Percentiles rank a stretch among this genome's conserved stretches.
These are phyloP conservation scores for Allium fistulosum DNA, from an alignment of 106 monocot genomes.

Conservation along the genomic window DNA sequence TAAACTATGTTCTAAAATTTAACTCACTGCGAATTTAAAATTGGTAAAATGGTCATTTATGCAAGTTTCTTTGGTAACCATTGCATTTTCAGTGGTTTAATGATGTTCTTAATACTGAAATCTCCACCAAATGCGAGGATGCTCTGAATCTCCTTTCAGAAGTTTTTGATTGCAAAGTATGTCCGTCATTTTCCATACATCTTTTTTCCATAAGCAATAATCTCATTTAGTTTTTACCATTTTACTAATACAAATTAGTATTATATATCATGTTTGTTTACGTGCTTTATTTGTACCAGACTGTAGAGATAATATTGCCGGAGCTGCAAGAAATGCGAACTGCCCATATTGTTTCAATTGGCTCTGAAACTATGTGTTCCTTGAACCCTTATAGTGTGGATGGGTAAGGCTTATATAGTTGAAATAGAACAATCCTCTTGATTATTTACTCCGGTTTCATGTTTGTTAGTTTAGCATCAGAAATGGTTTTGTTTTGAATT, in stretches of 20 bases:
- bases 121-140: conserved; percentile 72
- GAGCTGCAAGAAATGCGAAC: conserved; percentile 76
- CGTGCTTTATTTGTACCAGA: conserved; percentile 32
- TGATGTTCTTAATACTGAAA: conserved; percentile 73
- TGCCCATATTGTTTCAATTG: conserved; percentile 91
- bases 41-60: too few relatives aligned
- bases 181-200: background rate
- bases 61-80: too few relatives aligned
- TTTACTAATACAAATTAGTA: background rate
- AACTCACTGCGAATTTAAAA: background rate
- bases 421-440: too few relatives aligned
- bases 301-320: conserved; percentile 71
- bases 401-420: conserved; percentile 27
- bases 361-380: conserved; percentile 57
- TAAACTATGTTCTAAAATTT: conserved; percentile 15
- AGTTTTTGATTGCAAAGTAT: conserved; percentile 76
- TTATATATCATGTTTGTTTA: background rate
- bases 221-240: background rate
- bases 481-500: too few relatives aligned
- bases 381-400: conserved; percentile 63
- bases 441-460: too few relatives aligned
- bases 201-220: background rate
- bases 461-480: too few relatives aligned
- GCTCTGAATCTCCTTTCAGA: conserved; percentile 61
- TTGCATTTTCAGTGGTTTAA: conserved; percentile 76